Evolutionary conservation across 768 basidiomycete species (phyloP), one percentile per base, ranked within the genome.

Genomic region (Boletus eberwhitei): DNA sequence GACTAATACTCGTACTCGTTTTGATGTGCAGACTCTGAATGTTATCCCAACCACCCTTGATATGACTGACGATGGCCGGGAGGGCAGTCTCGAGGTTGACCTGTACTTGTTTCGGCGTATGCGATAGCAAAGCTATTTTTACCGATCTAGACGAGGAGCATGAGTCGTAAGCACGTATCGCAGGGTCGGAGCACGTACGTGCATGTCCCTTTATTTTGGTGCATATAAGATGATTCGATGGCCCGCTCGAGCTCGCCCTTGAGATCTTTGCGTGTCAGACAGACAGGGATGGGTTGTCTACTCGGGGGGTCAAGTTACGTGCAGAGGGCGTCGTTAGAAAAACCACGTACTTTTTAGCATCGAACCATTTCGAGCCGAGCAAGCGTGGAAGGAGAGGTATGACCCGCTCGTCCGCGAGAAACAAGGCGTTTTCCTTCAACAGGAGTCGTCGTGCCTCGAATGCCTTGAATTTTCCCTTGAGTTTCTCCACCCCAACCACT

Each of bases 251-350:
- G 81, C 64, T 98, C 94, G 44, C 78, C 81, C 70, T 98, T 98
- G 54, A 99, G 79, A 71, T 96, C 90, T 66, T 93, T 94, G 22
- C 87, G 84, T 12, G 81, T 86, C 49, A 99, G 70, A 59, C 83
- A 86, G n/a, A 98, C 96, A 1, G 97, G 93, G 32, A 98, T 91
- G 1, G 97, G 97, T 71, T 96, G 92, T 74, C 95, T 98, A 54
- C 6, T 56, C 46, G 21, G 19, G 47, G 8, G 47, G 11, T 54
- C 22, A 42, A 26, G 4, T n/a, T 41, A 17, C 59, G 59, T n/a
- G 12, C 35, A 46, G 5, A 55, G 32, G 17, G 11, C 21, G 11
- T 32, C 36, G 13, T 17, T 5, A 40, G 21, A 38, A 38, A 11
- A 8, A 12, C 26, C 8, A 65, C 90, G 59, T 62, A 97, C 94